Conservation (phyloP, 768 basidiomycete genomes). For the Suillus fuscotomentosus region DNA sequence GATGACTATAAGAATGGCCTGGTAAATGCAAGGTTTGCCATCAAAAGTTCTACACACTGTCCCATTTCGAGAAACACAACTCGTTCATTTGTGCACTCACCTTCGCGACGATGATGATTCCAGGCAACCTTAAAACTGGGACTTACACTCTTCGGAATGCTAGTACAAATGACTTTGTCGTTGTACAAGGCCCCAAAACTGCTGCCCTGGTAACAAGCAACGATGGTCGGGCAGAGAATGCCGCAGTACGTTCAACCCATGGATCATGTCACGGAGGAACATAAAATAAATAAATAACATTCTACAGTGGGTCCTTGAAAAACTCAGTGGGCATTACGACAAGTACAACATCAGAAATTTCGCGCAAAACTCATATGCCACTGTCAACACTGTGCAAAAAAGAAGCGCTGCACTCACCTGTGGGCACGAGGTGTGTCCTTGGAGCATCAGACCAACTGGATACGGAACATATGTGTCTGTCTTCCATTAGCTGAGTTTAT, state of each 20-base stretch:
- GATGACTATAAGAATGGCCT: neutral
- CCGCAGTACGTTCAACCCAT: neutral
- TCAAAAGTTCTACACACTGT: neutral
- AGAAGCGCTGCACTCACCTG: neutral
- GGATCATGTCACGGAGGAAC: neutral
- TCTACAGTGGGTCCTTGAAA: conserved; percentile 1
- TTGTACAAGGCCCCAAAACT: neutral
- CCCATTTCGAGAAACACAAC: neutral
- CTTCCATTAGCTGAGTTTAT: neutral
- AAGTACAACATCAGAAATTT: conserved; percentile 4
- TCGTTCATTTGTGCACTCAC: too few species aligned
- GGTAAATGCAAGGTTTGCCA: neutral
- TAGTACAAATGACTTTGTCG: neutral
- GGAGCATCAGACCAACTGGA: conserved; percentile 2
- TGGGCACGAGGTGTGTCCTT: neutral
- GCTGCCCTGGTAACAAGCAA: neutral
- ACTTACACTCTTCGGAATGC: conserved; percentile 4
- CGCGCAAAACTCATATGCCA: neutral
- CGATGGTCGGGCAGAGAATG: neutral
- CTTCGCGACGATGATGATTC: neutral
- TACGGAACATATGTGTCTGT: conserved; percentile 2
- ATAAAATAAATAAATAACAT: neutral
- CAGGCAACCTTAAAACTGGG: neutral
- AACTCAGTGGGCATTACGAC: conserved; percentile 4
- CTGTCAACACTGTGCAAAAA: neutral